Evolutionary conservation across 768 basidiomycete species (phyloP).

Genomic region (Lactarius vividus): DNA sequence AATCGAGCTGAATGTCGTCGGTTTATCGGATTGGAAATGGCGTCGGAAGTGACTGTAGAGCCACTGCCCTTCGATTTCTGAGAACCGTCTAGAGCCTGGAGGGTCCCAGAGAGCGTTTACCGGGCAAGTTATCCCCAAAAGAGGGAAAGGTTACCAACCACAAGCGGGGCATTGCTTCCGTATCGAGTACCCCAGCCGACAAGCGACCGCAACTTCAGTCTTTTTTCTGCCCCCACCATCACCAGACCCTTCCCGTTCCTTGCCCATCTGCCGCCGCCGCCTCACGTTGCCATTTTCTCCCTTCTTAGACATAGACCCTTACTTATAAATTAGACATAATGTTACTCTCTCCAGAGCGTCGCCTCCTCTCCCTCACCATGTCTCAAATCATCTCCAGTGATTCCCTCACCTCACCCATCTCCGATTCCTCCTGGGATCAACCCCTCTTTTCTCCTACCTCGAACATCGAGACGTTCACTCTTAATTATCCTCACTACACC

Average conservation of each 20-base stretch:
- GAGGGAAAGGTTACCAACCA: constrained; percentile 7
- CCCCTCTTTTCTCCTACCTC: constrained; percentile 41
- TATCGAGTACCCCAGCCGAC: constrained; percentile 16
- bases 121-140: constrained; percentile 10
- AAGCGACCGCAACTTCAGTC: constrained; percentile 17
- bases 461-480: constrained; percentile 34
- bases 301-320: constrained; percentile 18
- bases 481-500: constrained; percentile 29
- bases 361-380: constrained; percentile 41
- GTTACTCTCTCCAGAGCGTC: constrained; percentile 29
- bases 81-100: not conserved
- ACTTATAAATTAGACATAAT: constrained; percentile 29
- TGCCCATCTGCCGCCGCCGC: constrained; percentile 22
- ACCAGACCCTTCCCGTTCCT: constrained; percentile 28
- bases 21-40: not conserved
- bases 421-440: constrained; percentile 51
- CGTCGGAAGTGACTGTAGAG: constrained; percentile 4
- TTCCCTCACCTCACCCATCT: constrained; percentile 54
- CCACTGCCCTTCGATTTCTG: not conserved
- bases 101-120: not conserved
- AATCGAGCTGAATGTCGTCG: not conserved
- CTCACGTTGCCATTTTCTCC: constrained; percentile 23
- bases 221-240: constrained; percentile 28
- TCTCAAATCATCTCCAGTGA: constrained; percentile 59
- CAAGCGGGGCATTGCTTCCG: constrained; percentile 6